phyloP scores from a whole-genome alignment of 2,329 filamentous ascomycete species.

The Xylariaceae sp. region DNA sequence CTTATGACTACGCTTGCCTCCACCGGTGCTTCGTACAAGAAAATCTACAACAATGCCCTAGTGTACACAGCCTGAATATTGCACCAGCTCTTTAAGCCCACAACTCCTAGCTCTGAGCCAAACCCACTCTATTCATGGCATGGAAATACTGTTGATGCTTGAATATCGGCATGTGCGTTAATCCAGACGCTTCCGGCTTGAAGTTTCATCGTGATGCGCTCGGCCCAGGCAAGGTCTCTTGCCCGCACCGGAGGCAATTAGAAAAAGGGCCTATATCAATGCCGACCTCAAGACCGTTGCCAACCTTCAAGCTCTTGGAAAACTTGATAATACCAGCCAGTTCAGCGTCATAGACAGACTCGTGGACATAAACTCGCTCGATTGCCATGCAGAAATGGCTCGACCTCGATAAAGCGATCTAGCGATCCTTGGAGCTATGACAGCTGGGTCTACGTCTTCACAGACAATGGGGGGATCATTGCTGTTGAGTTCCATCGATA shows the following conservation, averaged over 20 bases:
- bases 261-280: conserved; percentile 29
- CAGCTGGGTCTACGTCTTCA: conserved; percentile 58
- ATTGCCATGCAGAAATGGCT: conserved; percentile 58
- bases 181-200: conserved; percentile 60
- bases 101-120: conserved; percentile 53
- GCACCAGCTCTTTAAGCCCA: conserved; percentile 44
- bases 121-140: conserved; percentile 59
- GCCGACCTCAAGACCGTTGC: conserved; percentile 13
- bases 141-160: conserved; percentile 50
- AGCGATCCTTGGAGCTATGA: conserved; percentile 38
- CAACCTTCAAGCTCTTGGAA: conserved; percentile 22
- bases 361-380: conserved; percentile 64
- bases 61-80: conserved; percentile 35
- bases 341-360: conserved; percentile 53
- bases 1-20: no score
- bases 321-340: conserved; percentile 49
- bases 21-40: background rate
- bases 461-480: conserved; percentile 67
- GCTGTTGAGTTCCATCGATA: conserved; percentile 66
- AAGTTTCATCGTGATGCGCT: conserved; percentile 52
- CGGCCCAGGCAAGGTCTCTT: conserved; percentile 53
- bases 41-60: background rate
- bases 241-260: conserved; percentile 52
- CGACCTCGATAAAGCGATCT: conserved; percentile 50
- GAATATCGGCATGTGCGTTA: conserved; percentile 52